Base-by-base conservation (phyloP, 2,329 filamentous ascomycete genomes). In the Ophiocordyceps australis region DNA sequence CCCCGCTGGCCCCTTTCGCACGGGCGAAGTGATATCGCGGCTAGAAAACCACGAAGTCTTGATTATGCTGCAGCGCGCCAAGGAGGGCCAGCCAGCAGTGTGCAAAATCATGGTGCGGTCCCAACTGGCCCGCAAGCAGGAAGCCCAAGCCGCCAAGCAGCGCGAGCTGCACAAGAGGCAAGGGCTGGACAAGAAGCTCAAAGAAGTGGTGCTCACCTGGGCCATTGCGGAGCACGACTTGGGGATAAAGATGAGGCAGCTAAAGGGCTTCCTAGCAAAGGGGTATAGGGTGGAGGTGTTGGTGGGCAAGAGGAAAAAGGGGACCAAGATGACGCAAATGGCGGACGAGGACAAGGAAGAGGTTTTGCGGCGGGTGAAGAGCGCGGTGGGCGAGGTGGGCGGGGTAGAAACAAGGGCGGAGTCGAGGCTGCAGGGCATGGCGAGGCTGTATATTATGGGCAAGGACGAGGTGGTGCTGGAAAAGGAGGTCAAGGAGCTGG, bases 121-220 rank as follows among this genome's bases (percentile, higher is more conserved):
- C 2, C 50, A 63, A 49, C 47, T 45, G 27, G 48, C 52, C 31
- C 48, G 57, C 35, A 45, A 48, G 25, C 36, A 46, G 22, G 57
- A 58, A 32, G 49, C 11, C 14, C 7, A 57, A 32, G 55, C 50
- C 35, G 53, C 54, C 33, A 48, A 51, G 38, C 55, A 43, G 35
- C 54, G 55, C 23, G 51, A 15, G 16, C 14, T 54, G 30, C 37
- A 38, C 38, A 41, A 52, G 33, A n/a, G n/a, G n/a, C n/a, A n/a
- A n/a, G n/a, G n/a, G n/a, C n/a, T n/a, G n/a, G n/a, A n/a, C n/a
- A 45, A 48, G 35, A 32, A 53, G 19, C 43, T 49, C 11, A 94
- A 94, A 54, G 74, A 75, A 43, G 49, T 94, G n/a, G 85, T 94
- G 52, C 39, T 95, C 38, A 86, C 82, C 47, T 95, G 85, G 85